Conservation (phyloP, 2,329 filamentous ascomycete species). For the Alternaria ethzedia region DNA sequence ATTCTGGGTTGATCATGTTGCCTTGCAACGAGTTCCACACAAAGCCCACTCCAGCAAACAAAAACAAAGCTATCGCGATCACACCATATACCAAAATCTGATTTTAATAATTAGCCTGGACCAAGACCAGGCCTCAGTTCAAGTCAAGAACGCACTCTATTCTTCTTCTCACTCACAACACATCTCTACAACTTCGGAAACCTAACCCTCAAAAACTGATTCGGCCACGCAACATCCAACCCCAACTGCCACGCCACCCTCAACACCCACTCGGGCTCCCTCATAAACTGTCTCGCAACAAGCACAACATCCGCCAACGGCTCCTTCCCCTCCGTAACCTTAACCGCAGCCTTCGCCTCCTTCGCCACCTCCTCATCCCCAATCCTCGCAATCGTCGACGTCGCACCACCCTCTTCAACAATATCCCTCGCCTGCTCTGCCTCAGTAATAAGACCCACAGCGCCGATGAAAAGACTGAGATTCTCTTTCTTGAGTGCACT, state of each 20-base stretch:
- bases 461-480: constrained; percentile 56
- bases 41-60: too few species aligned
- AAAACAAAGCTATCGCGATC: too few species aligned
- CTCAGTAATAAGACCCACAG: constrained; percentile 62
- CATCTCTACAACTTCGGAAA: constrained; percentile 35
- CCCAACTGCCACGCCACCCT: constrained; percentile 58
- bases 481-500: constrained; percentile 48
- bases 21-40: too few species aligned
- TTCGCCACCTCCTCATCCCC: constrained; percentile 33
- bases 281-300: constrained; percentile 62
- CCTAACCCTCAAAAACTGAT: constrained; percentile 52
- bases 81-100: too few species aligned
- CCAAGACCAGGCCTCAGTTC: too few species aligned
- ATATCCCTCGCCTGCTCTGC: constrained; percentile 59
- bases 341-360: constrained; percentile 39
- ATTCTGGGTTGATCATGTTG: too few species aligned
- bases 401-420: constrained; percentile 41
- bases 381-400: constrained; percentile 20
- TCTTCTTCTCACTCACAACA: too few species aligned
- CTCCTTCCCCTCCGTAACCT: constrained; percentile 46
- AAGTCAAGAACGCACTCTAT: too few species aligned
- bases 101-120: too few species aligned
- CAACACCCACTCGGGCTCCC: constrained; percentile 63
- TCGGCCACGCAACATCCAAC: constrained; percentile 57
- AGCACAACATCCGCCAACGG: constrained; percentile 57